phyloP scores from a whole-genome alignment of 768 basidiomycete genomes.

The Neoboletus magnificus region DNA sequence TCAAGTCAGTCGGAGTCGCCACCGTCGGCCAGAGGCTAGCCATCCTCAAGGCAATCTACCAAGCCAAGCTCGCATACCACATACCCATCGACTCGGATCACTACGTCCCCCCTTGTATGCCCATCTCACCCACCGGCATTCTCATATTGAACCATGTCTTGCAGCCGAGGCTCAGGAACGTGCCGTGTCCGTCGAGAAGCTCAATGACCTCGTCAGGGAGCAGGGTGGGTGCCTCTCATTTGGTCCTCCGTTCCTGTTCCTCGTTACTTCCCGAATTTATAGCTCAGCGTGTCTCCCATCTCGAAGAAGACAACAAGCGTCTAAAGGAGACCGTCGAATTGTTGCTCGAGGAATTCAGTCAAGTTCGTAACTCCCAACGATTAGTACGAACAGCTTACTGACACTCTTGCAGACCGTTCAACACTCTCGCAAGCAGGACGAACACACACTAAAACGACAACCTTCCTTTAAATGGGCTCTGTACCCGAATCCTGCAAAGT shows the following conservation, averaged over 20 bases:
- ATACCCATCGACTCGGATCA: slow-evolving; percentile 80
- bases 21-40: slow-evolving; percentile 89
- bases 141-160: background rate
- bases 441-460: slow-evolving; percentile 58
- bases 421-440: slow-evolving; percentile 26
- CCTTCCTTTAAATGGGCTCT: slow-evolving; percentile 89
- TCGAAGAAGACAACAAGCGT: slow-evolving; percentile 78
- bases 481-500: slow-evolving; percentile 70
- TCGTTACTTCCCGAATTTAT: slow-evolving; percentile 7
- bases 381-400: slow-evolving; percentile 10
- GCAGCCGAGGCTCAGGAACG: slow-evolving; percentile 60
- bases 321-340: slow-evolving; percentile 60
- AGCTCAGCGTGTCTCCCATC: slow-evolving; percentile 64
- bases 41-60: slow-evolving; percentile 91
- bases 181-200: slow-evolving; percentile 57
- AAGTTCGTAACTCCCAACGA: slow-evolving; percentile 37
- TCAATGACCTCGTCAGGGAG: slow-evolving; percentile 65
- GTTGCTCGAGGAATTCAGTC: slow-evolving; percentile 62
- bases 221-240: slow-evolving; percentile 52
- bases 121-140: background rate
- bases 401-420: slow-evolving; percentile 7
- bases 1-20: slow-evolving; percentile 84
- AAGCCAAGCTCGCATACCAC: slow-evolving; percentile 78
- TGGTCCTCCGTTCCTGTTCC: background rate
- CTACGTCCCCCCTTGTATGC: slow-evolving; percentile 87